Evolutionary conservation across 23 red algal genomes (phyloP).

Genomic region (Gracilaria caudata): DNA sequence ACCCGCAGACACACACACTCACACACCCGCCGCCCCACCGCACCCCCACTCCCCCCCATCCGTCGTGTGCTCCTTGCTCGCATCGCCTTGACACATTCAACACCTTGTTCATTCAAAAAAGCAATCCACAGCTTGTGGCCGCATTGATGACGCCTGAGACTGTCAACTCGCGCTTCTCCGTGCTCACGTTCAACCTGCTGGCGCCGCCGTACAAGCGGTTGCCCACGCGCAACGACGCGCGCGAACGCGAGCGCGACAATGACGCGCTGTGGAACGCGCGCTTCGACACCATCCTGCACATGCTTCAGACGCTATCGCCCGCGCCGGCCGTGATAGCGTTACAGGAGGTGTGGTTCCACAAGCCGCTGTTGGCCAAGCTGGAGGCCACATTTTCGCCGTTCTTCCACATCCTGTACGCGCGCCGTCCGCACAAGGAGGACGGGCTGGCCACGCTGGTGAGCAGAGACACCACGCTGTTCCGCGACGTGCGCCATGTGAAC

Average conservation of each 20-base stretch:
- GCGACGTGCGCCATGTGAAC: not conserved
- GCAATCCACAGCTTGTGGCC: no score
- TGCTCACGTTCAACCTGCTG: constrained; percentile 61
- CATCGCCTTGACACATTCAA: not conserved
- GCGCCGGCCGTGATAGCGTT: constrained; percentile 33
- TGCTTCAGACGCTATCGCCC: constrained; percentile 11
- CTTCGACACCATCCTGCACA: constrained; percentile 7
- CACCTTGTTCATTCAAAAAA: no score
- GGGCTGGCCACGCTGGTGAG: constrained; percentile 32
- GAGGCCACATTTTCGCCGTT: constrained; percentile 16
- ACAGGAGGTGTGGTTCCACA: constrained; percentile 63
- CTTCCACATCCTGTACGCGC: constrained; percentile 48
- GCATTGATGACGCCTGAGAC: no score
- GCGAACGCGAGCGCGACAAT: constrained; percentile 50
- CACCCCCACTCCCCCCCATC: not conserved
- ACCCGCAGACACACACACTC: not conserved
- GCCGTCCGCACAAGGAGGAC: constrained; percentile 47
- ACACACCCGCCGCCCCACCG: not conserved
- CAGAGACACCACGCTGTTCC: not conserved
- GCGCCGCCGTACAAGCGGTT: constrained; percentile 58
- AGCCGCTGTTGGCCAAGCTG: constrained; percentile 9
- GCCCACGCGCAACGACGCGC: constrained; percentile 2
- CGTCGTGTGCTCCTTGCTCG: no score
- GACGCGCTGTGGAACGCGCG: constrained; percentile 31
- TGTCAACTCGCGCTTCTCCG: constrained; percentile 41